Conservation (phyloP, 257 asterid genomes). For the Nicotiana benthamiana region DNA sequence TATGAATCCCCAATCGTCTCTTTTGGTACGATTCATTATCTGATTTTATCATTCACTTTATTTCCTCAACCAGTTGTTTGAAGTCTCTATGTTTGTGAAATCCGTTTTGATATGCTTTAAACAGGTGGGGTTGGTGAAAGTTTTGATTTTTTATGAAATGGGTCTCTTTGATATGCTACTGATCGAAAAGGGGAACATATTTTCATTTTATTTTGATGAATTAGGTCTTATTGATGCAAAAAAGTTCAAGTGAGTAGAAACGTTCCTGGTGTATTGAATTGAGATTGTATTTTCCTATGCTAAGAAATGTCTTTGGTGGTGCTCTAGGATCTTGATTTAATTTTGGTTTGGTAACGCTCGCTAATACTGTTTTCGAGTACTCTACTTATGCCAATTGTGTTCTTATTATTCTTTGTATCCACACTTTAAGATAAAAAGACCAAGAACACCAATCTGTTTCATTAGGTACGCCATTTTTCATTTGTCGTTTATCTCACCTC, state of each 20-base stretch:
- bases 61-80: background rate
- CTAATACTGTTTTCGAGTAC: background rate
- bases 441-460: background rate
- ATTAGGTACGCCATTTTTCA: background rate
- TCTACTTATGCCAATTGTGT: background rate
- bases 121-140: no score
- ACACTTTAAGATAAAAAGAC: background rate
- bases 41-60: background rate
- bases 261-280: background rate
- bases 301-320: background rate
- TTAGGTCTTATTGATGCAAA: background rate
- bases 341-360: background rate
- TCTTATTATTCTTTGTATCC: background rate
- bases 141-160: background rate
- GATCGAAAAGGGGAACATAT: background rate
- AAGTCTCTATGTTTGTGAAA: background rate
- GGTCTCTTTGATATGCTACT: background rate
- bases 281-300: background rate
- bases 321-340: background rate
- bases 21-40: background rate
- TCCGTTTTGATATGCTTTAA: background rate
- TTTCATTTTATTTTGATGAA: background rate
- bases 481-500: background rate
- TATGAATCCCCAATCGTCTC: background rate
- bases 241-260: background rate